A percentile compares a stretch with the other conserved stretches of the same genome.
phyloP scores from a whole-genome alignment of 1,284 basidiomycete species.

The Meripilus lineatus region DNA sequence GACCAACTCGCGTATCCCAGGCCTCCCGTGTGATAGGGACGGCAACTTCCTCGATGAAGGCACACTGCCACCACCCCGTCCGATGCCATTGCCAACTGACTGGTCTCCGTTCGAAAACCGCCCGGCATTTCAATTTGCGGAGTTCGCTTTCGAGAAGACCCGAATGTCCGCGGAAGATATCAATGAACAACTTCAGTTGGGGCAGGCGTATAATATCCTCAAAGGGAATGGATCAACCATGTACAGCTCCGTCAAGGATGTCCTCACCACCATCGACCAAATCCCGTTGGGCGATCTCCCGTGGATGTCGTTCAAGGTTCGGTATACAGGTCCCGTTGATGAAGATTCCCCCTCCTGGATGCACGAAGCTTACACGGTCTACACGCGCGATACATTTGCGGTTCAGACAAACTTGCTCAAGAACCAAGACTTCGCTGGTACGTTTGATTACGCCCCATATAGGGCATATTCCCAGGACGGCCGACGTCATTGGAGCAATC shows the following conservation, averaged over 20 bases:
- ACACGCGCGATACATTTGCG: too few species aligned
- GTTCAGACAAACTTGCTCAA: slow-evolving; percentile 11
- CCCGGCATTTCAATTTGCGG: slow-evolving; percentile 8
- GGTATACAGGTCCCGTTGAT: slow-evolving; percentile 10
- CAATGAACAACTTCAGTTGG: slow-evolving; percentile 22
- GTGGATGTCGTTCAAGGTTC: slow-evolving; percentile 12
- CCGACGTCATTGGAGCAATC: slow-evolving; percentile 5
- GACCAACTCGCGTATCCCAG: not conserved
- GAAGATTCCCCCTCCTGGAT: slow-evolving; percentile 15
- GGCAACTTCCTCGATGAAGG: not conserved
- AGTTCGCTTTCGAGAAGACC: slow-evolving; percentile 8
- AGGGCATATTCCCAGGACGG: slow-evolving; percentile 4
- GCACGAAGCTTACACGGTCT: slow-evolving; percentile 8
- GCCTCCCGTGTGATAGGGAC: not conserved
- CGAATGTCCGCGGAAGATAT: slow-evolving; percentile 17
- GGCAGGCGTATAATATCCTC: slow-evolving; percentile 14
- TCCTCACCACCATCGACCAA: slow-evolving; percentile 14
- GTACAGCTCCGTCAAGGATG: slow-evolving; percentile 7
- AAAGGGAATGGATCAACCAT: not conserved
- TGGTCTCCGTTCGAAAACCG: slow-evolving; percentile 6
- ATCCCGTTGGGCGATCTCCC: slow-evolving; percentile 11
- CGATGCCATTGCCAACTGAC: slow-evolving; percentile 7
- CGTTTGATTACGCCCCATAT: slow-evolving; percentile 10
- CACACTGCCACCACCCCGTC: not conserved
- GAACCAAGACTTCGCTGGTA: slow-evolving; percentile 7